Base-by-base conservation (phyloP, 805 yeast species). In the Lipomyces mesembrius region DNA sequence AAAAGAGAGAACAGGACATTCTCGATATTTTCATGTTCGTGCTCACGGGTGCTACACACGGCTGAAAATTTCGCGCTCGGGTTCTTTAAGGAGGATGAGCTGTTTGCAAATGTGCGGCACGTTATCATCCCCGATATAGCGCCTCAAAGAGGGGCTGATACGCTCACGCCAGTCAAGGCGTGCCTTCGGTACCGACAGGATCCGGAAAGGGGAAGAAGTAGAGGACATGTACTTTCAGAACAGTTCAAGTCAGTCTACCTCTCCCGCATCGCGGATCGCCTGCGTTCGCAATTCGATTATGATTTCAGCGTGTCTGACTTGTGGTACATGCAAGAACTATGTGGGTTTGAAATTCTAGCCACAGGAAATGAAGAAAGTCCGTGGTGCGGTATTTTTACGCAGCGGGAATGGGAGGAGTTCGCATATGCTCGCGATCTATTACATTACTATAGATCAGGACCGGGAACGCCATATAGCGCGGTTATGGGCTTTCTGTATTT, bases 401-500 rank as follows among this genome's bases (percentile, higher is more conserved):
- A 59, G 12, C 37, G 35, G n/a, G 72, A 69, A 35, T 69, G 72
- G 72, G 63, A 57, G 57, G 59, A 53, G 27, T 68, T 67, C 57
- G 72, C 65, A 25, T 69, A 69, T 43, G 66, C 68, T 22, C 67
- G 72, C 20, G 72, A 69, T 56, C 53, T 69, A 51, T 46, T 67
- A 43, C 71, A 67, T 39, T 69, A 64, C 52, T 68, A 68, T 35
- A 63, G 69, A 11, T 43, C 71, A 22, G 79, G 79, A 14, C 78
- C 78, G 3, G 77, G 76, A 3, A 68, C 75, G 20, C 59, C 70
- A 32, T 66, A 62, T 22, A 67, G 70, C 27, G 62, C 60, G 11
- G 61, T 77, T 9, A 79, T 81, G 62, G 88, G 87, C 2, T 80
- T 83, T 2, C 78, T 81, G 5, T 81, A 80, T 73, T 76, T 84